Evolutionary conservation across 768 basidiomycete genomes (phyloP), one percentile per base, ranked within the genome.

Genomic region (Mycena indigotica): DNA sequence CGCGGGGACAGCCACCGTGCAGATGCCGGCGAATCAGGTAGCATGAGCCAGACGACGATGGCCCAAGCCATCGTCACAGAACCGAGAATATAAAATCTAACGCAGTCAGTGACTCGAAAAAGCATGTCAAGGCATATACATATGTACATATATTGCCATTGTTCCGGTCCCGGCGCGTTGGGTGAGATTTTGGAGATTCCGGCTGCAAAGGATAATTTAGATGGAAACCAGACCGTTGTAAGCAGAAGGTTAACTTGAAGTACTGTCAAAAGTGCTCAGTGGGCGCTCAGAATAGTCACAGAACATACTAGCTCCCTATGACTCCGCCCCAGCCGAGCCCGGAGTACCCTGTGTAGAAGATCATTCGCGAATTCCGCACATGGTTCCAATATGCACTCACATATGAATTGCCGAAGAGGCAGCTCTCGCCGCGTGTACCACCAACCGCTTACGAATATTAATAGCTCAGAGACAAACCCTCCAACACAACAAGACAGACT

Each of bases 371-470:
- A 17, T n/a, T n/a, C n/a, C n/a, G n/a, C n/a, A n/a, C n/a, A n/a
- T n/a, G n/a, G n/a, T n/a, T n/a, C n/a, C n/a, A n/a, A n/a, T n/a
- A n/a, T n/a, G 21, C 8, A 21, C 56, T 26, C 32, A 64, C 63
- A 65, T 12, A 65, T 61, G 16, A 61, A 58, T 28, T 65, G 63
- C 21, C 63, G 26, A 13, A 65, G 23, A 0, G 60, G 63, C 24
- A 61, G 39, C 57, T 65, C 63, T 3, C 54, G 56, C 61, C 63
- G 60, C 2, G 63, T 65, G 30, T 59, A 61, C 63, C 63, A 65
- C 60, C 60, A 65, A 4, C 63, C 63, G 23, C 63, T 65, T 13
- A 2, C 1, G 23, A 6, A 3, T 24, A 6, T 39, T 8, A 55
- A 23, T 21, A 5, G 10, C 16, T 29, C 3, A 17, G 4, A 6